Conservation (phyloP, 2,329 filamentous ascomycete species). For the Fusarium irregulare region DNA sequence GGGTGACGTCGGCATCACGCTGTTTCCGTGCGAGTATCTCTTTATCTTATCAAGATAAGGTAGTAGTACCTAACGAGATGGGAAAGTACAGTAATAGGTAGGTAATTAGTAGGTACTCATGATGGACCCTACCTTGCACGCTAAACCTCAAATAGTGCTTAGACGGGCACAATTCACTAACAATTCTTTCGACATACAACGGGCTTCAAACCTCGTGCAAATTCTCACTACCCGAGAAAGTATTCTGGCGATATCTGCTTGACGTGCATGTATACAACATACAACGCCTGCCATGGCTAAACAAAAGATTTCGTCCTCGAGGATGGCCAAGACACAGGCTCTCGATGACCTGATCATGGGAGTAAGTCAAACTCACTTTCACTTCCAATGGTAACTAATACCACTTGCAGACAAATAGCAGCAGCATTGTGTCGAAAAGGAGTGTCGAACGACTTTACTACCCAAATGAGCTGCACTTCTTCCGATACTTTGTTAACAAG, state of each 20-base stretch:
- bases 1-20: conserved; percentile 13
- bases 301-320: conserved; percentile 14
- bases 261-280: background rate
- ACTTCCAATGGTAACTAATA: conserved; percentile 6
- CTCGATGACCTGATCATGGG: conserved; percentile 67
- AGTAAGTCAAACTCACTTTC: conserved; percentile 53
- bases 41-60: conserved; percentile 16
- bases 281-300: conserved; percentile 27
- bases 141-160: conserved; percentile 21
- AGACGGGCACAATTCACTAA: conserved; percentile 33
- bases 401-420: conserved; percentile 78
- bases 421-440: conserved; percentile 90
- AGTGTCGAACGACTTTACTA: conserved; percentile 93
- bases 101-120: background rate
- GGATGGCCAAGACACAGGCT: conserved; percentile 43
- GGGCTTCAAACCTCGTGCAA: background rate
- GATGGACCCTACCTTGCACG: conserved; percentile 4
- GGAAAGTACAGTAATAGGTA: background rate
- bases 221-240: background rate
- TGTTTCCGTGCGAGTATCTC: background rate
- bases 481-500: conserved; percentile 87
- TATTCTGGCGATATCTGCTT: background rate
- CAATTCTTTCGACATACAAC: conserved; percentile 21
- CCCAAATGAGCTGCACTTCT: conserved; percentile 81
- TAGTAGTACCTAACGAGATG: background rate